Conservation (phyloP, 106 monocot species). For the Chionographis japonica region DNA sequence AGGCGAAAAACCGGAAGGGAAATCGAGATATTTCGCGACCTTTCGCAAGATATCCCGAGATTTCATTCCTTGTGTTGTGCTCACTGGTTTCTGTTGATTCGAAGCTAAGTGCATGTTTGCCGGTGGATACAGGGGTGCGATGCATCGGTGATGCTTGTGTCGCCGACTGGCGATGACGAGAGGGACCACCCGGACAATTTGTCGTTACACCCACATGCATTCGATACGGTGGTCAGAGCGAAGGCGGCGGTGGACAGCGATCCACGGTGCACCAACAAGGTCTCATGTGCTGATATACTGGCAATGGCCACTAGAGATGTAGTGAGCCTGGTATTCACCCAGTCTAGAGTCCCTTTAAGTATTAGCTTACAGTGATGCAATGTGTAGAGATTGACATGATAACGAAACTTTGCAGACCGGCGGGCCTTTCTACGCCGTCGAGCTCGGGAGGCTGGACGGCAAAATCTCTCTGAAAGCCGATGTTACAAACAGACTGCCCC, state of each 20-base stretch:
- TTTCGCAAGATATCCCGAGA: too few relatives aligned
- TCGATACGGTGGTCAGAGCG: constrained; percentile 58
- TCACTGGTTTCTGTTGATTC: too few relatives aligned
- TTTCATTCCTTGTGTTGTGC: too few relatives aligned
- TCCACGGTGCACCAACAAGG: constrained; percentile 41
- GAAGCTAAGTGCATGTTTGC: neutral
- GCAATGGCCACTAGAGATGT: constrained; percentile 68
- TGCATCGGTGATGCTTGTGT: constrained; percentile 56
- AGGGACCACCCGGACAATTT: constrained; percentile 36
- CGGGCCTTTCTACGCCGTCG: constrained; percentile 33
- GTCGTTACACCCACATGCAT: constrained; percentile 56
- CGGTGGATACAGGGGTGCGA: constrained; percentile 63
- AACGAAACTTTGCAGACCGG: constrained; percentile 19
- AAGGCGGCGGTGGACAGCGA: constrained; percentile 62
- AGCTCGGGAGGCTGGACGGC: constrained; percentile 48
- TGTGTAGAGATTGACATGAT: too few relatives aligned
- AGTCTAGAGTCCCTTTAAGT: too few relatives aligned
- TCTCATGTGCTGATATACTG: constrained; percentile 81
- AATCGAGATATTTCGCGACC: too few relatives aligned
- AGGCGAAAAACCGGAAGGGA: neutral
- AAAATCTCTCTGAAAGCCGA: constrained; percentile 7
- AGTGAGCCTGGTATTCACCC: constrained; percentile 25
- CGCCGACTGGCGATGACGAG: constrained; percentile 50
- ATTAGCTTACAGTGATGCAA: too few relatives aligned
- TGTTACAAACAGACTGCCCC: constrained; percentile 27